A percentile compares a stretch with the other conserved stretches of the same genome.
Conservation (phyloP, 257 asterid genomes). For the Solanum habrochaites region DNA sequence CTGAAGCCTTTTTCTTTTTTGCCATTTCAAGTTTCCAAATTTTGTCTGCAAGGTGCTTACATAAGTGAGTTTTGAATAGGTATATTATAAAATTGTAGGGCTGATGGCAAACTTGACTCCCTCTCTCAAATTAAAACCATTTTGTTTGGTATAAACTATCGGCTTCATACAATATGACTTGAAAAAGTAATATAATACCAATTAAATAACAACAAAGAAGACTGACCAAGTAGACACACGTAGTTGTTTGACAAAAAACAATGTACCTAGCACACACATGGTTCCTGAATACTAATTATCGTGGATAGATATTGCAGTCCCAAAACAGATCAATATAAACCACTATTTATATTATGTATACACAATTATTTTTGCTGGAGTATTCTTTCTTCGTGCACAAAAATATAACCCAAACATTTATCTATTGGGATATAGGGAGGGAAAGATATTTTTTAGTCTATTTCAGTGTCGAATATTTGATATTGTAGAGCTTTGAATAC, state of each 20-base stretch:
- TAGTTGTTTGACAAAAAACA: not conserved
- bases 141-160: no score
- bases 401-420: no score
- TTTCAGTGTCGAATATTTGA: not conserved
- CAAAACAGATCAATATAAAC: not conserved
- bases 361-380: not conserved
- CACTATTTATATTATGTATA: not conserved
- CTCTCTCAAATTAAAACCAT: not conserved
- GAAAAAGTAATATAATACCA: no score
- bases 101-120: no score
- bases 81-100: no score
- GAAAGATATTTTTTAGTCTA: no score
- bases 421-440: not conserved
- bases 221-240: no score
- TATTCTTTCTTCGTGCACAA: not conserved
- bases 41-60: fast-evolving
- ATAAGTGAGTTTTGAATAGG: not conserved
- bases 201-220: no score
- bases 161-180: no score
- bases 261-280: not conserved
- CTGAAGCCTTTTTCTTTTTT: not conserved
- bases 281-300: not conserved
- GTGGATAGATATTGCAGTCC: not conserved
- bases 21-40: not conserved
- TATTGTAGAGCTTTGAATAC: no score